phyloP scores from a whole-genome alignment of 2,329 filamentous ascomycete genomes.

The Lomentospora prolificans region DNA sequence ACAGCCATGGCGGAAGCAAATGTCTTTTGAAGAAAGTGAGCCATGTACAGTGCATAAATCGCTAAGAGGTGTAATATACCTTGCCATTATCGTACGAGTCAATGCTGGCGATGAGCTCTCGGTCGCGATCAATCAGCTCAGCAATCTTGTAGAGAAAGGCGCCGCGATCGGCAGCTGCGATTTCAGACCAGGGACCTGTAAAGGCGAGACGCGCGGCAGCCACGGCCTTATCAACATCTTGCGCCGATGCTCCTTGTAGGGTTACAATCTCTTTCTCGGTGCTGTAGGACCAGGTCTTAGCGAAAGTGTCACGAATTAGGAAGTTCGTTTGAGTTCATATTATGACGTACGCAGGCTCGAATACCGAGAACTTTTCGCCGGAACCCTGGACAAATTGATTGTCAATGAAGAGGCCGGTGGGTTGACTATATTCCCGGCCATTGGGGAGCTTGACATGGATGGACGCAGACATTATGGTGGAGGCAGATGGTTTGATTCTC shows the following conservation, averaged over 20 bases:
- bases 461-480: conserved; percentile 38
- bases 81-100: conserved; percentile 1
- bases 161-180: conserved; percentile 6
- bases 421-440: conserved; percentile 56
- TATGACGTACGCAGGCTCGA: conserved; percentile 48
- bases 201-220: conserved; percentile 13
- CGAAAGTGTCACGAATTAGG: not conserved
- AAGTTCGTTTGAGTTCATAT: too few relatives aligned
- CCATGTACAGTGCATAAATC: conserved; percentile 21
- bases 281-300: conserved; percentile 11
- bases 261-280: conserved; percentile 22
- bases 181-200: not conserved
- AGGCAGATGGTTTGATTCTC: too few relatives aligned
- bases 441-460: conserved; percentile 45
- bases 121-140: conserved; percentile 7
- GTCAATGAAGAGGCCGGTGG: conserved; percentile 66
- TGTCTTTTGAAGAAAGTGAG: conserved; percentile 10
- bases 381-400: conserved; percentile 60
- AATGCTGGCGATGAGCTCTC: not conserved
- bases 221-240: conserved; percentile 24
- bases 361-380: conserved; percentile 48
- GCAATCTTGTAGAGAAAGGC: conserved; percentile 3
- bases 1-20: conserved; percentile 37
- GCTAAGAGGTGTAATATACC: not conserved
- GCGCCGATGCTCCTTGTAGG: conserved; percentile 20